These are phyloP conservation scores for Lepidium didymum DNA, from an alignment of 345 rosid genomes.

Conservation along the genomic window DNA sequence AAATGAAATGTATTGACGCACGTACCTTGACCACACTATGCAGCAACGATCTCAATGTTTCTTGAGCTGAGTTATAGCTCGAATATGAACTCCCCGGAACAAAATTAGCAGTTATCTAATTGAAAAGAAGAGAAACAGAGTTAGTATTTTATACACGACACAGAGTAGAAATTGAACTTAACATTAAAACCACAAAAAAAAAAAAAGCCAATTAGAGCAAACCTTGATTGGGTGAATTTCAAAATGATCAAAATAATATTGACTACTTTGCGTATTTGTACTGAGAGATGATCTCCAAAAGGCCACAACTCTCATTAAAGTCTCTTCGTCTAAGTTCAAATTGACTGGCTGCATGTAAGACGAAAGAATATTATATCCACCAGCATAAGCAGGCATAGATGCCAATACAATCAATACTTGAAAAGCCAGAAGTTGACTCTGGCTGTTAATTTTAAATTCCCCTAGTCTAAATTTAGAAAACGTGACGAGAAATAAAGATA, in stretches of 20 bases:
- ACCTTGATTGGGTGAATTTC: slow-evolving; percentile 97
- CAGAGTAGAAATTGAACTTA: neutral
- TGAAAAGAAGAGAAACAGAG: slow-evolving; percentile 10
- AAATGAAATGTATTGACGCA: slow-evolving; percentile 1
- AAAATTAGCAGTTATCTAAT: slow-evolving; percentile 71
- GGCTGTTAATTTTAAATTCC: neutral
- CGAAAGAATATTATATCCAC: slow-evolving; percentile 1
- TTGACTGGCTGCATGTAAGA: slow-evolving; percentile 59
- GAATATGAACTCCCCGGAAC: slow-evolving; percentile 79
- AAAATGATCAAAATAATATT: slow-evolving; percentile 84
- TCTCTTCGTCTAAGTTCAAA: slow-evolving; percentile 87
- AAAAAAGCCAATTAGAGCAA: slow-evolving; percentile 9
- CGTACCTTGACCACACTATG: slow-evolving; percentile 90
- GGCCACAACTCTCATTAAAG: slow-evolving; percentile 73
- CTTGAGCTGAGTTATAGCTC: slow-evolving; percentile 89
- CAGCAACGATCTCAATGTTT: slow-evolving; percentile 76
- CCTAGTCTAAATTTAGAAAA: neutral
- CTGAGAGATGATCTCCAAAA: slow-evolving; percentile 88
- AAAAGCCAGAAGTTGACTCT: slow-evolving; percentile 8
- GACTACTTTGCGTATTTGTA: slow-evolving; percentile 59
- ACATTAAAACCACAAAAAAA: too few relatives aligned
- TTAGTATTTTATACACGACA: slow-evolving; percentile 11
- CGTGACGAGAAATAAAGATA: neutral
- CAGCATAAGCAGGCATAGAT: neutral
- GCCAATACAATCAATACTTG: neutral